Conservation (phyloP, 2,329 filamentous ascomycete genomes). For the Venturia asperata region DNA sequence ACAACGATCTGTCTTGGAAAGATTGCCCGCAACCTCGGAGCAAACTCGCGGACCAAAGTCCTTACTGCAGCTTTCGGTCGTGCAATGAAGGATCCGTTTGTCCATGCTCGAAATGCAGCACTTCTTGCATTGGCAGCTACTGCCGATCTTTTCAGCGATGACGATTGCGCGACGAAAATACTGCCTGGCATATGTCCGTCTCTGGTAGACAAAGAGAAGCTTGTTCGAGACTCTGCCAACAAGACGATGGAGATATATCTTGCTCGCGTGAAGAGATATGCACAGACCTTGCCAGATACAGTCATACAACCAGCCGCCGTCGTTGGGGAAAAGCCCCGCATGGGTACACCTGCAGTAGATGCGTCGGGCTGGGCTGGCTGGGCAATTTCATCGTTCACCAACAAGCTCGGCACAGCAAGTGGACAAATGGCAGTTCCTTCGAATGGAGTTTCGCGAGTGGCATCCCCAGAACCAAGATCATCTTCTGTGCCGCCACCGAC, state of each 20-base stretch:
- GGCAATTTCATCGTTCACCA: conserved; percentile 98
- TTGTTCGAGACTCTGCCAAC: conserved; percentile 83
- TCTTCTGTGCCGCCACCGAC: conserved; percentile 43
- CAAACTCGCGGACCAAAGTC: conserved; percentile 64
- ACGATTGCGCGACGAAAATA: conserved; percentile 79
- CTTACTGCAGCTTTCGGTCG: conserved; percentile 87
- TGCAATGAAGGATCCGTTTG: conserved; percentile 84
- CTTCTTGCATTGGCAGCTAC: conserved; percentile 82
- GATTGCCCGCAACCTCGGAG: conserved; percentile 81
- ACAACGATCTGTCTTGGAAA: conserved; percentile 97
- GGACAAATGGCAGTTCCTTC: conserved; percentile 68
- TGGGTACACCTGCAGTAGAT: conserved; percentile 65
- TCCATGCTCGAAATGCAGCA: conserved; percentile 86
- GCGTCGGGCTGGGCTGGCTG: conserved; percentile 70
- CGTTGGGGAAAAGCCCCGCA: conserved; percentile 54
- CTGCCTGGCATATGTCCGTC: conserved; percentile 77
- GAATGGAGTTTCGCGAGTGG: conserved; percentile 40
- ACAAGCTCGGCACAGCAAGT: conserved; percentile 75
- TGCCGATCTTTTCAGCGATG: conserved; percentile 75
- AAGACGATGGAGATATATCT: conserved; percentile 86
- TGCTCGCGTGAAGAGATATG: conserved; percentile 71
- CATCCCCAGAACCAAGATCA: conserved; percentile 41
- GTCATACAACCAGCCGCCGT: conserved; percentile 54
- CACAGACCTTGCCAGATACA: conserved; percentile 70
- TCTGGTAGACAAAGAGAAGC: conserved; percentile 89